Evolutionary conservation across 2,329 filamentous ascomycete genomes (phyloP).

Genomic region (Paecilomyces fulvus): DNA sequence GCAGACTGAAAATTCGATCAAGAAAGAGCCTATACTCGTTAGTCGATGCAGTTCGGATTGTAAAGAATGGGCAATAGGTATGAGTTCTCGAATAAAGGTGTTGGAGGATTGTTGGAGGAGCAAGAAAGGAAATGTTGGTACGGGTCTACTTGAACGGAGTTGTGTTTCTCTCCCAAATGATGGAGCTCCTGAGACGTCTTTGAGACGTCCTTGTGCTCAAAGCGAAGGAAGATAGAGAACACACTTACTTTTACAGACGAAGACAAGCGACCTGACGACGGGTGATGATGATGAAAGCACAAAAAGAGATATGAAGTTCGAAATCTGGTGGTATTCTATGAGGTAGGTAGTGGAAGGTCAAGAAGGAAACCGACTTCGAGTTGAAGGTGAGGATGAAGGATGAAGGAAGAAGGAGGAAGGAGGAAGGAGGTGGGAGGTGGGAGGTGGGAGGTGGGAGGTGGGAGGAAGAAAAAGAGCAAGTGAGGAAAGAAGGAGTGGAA

Average conservation of each 20-base stretch:
- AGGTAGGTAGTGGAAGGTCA: not conserved
- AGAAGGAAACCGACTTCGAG: constrained; percentile 4
- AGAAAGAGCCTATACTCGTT: not conserved
- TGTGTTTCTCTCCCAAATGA: not conserved
- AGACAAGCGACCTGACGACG: not conserved
- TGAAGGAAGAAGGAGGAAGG: constrained; percentile 5
- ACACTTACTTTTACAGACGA: not conserved
- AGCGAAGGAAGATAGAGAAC: not conserved
- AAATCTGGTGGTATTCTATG: not conserved
- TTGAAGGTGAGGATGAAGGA: constrained; percentile 1
- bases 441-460: constrained; percentile 2
- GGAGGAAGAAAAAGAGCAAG: not conserved
- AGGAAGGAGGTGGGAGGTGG: constrained; percentile 6
- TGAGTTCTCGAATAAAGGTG: not conserved
- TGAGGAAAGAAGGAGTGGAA: not conserved
- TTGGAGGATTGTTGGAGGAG: not conserved
- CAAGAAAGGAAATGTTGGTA: not conserved
- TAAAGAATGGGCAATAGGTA: not conserved
- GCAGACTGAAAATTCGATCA: not conserved
- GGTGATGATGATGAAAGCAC: not conserved
- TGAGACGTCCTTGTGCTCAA: not conserved
- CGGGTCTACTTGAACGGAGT: not conserved
- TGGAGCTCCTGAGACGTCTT: not conserved
- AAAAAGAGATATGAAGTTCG: not conserved
- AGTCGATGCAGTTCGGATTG: not conserved